Evolutionary conservation across 73 alveolate genomes (phyloP).

Genomic region (Diophrys appendiculata): DNA sequence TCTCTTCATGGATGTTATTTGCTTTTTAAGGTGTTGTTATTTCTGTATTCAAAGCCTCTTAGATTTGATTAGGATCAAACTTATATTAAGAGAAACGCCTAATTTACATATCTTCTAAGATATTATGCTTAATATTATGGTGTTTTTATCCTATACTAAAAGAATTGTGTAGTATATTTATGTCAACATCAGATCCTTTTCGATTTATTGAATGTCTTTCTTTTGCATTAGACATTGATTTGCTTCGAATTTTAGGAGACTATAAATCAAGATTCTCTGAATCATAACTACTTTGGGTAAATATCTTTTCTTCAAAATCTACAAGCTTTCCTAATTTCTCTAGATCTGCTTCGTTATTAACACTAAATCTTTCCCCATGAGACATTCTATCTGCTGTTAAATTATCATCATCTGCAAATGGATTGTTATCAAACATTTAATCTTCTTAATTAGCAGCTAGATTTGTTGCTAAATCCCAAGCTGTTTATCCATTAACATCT

Average conservation of each 20-base stretch:
- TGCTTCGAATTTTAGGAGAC: too few species aligned
- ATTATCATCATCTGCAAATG: conserved; percentile 20
- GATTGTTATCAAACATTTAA: conserved; percentile 17
- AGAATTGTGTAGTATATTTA: too few species aligned
- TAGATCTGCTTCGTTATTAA: conserved; percentile 23
- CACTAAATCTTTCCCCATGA: conserved; percentile 10
- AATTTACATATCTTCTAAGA: too few species aligned
- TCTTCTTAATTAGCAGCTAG: not conserved
- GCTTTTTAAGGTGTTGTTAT: not conserved
- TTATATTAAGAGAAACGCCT: too few species aligned
- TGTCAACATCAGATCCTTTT: too few species aligned
- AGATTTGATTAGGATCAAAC: too few species aligned
- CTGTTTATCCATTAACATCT: conserved; percentile 1
- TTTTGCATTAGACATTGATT: too few species aligned
- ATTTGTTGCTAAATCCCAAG: conserved; percentile 7
- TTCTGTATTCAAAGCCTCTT: not conserved
- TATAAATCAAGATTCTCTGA: too few species aligned
- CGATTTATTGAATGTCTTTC: too few species aligned
- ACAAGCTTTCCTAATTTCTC: conserved; percentile 28
- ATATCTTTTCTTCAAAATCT: conserved; percentile 17
- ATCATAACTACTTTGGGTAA: conserved; percentile 2
- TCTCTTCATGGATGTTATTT: not conserved
- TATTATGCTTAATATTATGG: too few species aligned
- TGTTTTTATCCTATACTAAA: too few species aligned
- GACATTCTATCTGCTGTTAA: conserved; percentile 37